Conservation (phyloP, 2,329 filamentous ascomycete species). For the Alternaria arbusti region DNA sequence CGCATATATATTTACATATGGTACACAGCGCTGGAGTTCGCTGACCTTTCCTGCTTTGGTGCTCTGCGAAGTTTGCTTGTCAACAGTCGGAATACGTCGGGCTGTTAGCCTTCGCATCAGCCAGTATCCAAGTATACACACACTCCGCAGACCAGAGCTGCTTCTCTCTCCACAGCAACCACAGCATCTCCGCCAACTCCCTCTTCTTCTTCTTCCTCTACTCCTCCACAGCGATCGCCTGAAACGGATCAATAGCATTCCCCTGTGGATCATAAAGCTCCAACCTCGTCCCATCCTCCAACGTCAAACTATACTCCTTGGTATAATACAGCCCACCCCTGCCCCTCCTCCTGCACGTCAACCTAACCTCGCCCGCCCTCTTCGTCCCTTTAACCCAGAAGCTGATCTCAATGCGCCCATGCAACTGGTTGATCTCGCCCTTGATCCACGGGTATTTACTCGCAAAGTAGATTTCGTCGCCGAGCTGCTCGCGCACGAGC, state of each 20-base stretch:
- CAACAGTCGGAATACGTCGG: too few relatives aligned
- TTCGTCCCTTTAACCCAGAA: constrained; percentile 86
- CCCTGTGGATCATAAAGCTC: constrained; percentile 73
- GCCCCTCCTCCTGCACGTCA: constrained; percentile 75
- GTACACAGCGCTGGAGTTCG: constrained; percentile 10
- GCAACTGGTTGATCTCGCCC: constrained; percentile 86
- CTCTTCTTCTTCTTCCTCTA: constrained; percentile 2
- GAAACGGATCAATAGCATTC: constrained; percentile 68
- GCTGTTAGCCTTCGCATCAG: neutral
- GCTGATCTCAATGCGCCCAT: constrained; percentile 84
- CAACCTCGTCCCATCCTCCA: constrained; percentile 69
- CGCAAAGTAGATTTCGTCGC: constrained; percentile 68
- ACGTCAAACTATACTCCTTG: constrained; percentile 84
- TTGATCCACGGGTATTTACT: constrained; percentile 57
- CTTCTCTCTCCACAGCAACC: neutral
- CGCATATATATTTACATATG: constrained; percentile 23
- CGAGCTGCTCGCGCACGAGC: constrained; percentile 76
- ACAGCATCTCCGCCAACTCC: neutral
- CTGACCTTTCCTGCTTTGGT: neutral
- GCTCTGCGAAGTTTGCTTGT: too few relatives aligned
- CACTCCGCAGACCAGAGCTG: neutral
- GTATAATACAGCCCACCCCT: constrained; percentile 81
- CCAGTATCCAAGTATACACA: neutral
- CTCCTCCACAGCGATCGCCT: constrained; percentile 37
- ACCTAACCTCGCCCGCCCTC: constrained; percentile 75